These are phyloP conservation scores for Morella rubra DNA, from an alignment of 306 rosid species.

Conservation along the genomic window DNA sequence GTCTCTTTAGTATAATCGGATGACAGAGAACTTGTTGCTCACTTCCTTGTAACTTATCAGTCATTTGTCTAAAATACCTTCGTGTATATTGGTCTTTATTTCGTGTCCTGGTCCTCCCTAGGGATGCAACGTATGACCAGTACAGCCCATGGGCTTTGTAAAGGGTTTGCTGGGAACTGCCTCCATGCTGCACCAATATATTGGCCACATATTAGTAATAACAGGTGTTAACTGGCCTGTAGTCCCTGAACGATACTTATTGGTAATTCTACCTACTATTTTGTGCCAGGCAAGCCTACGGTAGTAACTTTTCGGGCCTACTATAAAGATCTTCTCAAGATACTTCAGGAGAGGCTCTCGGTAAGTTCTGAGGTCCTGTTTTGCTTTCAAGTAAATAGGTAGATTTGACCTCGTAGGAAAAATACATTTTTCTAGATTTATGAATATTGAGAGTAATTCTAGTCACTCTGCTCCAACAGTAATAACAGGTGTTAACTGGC, in stretches of 20 bases:
- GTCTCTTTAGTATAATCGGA: neutral
- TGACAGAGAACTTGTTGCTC: too few species aligned
- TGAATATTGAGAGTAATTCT: slow-evolving; percentile 7
- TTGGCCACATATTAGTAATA: neutral
- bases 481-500: neutral
- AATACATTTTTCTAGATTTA: slow-evolving; percentile 14
- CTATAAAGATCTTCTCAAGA: slow-evolving; percentile 72
- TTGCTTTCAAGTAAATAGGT: neutral
- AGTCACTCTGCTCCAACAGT: slow-evolving; percentile 36
- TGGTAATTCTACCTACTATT: slow-evolving; percentile 9
- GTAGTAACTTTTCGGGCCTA: slow-evolving; percentile 79
- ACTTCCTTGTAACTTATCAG: too few species aligned
- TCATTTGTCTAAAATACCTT: neutral
- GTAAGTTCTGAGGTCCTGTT: slow-evolving; percentile 45
- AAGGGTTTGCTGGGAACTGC: too few species aligned
- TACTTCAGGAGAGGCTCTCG: slow-evolving; percentile 71
- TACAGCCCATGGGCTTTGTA: neutral
- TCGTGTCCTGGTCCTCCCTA: neutral
- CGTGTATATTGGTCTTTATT: neutral
- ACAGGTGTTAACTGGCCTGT: neutral
- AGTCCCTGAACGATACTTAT: neutral
- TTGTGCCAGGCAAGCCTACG: slow-evolving; percentile 67
- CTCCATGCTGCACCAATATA: neutral
- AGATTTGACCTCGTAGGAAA: neutral
- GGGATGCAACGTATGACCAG: neutral